Conservation (phyloP, 176 grass and related monocot species). For the Hsuehochloa calcarea region DNA sequence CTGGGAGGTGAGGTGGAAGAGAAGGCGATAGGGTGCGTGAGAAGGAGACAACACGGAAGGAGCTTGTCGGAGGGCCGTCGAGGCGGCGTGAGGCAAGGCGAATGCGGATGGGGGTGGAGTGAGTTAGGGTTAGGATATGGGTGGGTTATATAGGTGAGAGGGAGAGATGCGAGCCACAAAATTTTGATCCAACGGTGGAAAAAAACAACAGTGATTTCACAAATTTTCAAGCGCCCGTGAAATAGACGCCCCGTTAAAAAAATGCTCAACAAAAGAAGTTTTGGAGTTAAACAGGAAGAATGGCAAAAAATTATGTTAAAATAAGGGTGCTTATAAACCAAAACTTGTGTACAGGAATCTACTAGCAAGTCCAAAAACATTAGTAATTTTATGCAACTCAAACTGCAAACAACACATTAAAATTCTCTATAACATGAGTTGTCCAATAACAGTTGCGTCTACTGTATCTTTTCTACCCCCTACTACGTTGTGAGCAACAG, state of each 20-base stretch:
- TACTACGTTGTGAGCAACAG: slow-evolving; percentile 80
- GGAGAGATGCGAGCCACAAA: too few species aligned
- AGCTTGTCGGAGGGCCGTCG: too few species aligned
- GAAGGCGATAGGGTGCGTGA: too few species aligned
- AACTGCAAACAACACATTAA: not conserved
- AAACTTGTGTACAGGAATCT: not conserved
- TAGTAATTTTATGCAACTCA: not conserved
- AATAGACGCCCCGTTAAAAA: not conserved
- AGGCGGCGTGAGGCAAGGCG: too few species aligned
- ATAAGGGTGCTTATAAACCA: not conserved
- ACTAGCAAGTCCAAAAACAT: not conserved
- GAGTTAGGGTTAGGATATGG: too few species aligned
- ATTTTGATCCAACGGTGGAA: too few species aligned
- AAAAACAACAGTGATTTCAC: too few species aligned
- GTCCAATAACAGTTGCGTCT: not conserved
- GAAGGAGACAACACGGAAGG: too few species aligned
- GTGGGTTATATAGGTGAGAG: too few species aligned
- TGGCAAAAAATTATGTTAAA: not conserved
- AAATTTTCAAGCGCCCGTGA: too few species aligned
- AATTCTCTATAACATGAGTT: not conserved
- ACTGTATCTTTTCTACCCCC: not conserved
- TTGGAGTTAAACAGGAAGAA: not conserved
- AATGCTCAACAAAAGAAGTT: not conserved
- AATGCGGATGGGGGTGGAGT: too few species aligned
- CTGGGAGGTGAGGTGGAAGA: too few species aligned